Evolutionary conservation across 164 flowering plant genomes (phyloP).

Genomic region (Aristolochia contorta): DNA sequence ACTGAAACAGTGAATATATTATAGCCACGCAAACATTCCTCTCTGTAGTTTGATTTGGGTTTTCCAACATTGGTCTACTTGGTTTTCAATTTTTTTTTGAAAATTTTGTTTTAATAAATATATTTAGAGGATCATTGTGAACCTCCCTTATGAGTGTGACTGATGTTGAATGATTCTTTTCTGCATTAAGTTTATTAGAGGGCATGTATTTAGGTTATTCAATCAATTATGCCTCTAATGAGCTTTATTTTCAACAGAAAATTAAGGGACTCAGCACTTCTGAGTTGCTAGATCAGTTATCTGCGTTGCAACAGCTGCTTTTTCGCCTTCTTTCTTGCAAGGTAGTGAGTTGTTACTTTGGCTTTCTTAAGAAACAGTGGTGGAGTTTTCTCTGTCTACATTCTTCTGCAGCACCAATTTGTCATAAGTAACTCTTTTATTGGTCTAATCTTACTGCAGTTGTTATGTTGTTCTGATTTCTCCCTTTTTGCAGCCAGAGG

Average conservation of each 20-base stretch:
- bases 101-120: not conserved
- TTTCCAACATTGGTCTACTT: too few species aligned
- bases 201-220: too few species aligned
- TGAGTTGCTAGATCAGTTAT: conserved; percentile 89
- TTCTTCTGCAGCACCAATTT: not conserved
- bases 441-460: not conserved
- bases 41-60: too few species aligned
- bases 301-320: conserved; percentile 89
- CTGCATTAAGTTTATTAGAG: too few species aligned
- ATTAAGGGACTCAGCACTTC: conserved; percentile 76
- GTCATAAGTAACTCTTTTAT: too few species aligned
- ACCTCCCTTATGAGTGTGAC: too few species aligned
- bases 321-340: conserved; percentile 79
- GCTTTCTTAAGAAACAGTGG: not conserved
- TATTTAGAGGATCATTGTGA: not conserved
- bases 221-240: not conserved
- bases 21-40: too few species aligned
- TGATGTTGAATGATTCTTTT: not conserved
- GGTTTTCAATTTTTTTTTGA: too few species aligned
- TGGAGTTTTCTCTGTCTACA: not conserved
- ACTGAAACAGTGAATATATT: too few species aligned
- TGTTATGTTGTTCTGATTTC: not conserved
- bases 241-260: conserved; percentile 34
- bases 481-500: conserved; percentile 72
- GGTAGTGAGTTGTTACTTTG: conserved; percentile 22